Conservation (phyloP, 1,139 yeast species). For the Magnusiomyces magnusii region DNA sequence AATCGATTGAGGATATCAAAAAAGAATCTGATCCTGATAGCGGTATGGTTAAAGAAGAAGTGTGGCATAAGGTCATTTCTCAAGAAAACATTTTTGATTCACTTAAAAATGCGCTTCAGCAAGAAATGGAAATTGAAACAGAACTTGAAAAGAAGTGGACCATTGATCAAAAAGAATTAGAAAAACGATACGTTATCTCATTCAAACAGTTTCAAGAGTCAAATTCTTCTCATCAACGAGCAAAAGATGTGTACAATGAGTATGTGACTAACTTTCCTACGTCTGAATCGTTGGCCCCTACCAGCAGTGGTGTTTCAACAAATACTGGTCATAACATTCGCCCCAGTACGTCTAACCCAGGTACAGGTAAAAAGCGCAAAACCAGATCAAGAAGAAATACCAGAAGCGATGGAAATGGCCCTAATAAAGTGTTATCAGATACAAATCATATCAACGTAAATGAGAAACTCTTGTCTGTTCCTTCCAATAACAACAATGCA, state of each 20-base stretch:
- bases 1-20: conserved; percentile 18
- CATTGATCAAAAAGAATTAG: conserved; percentile 30
- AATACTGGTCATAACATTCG: conserved; percentile 15
- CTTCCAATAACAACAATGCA: background rate
- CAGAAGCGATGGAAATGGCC: conserved; percentile 5
- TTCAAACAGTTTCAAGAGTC: conserved; percentile 30
- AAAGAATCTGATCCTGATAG: conserved; percentile 23
- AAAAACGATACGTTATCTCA: conserved; percentile 30
- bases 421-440: background rate
- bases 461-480: background rate
- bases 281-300: conserved; percentile 14
- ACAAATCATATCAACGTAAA: background rate
- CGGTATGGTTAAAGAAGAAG: conserved; percentile 23
- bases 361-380: conserved; percentile 8
- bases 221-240: conserved; percentile 21
- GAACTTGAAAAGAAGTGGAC: conserved; percentile 31
- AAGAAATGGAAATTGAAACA: conserved; percentile 23
- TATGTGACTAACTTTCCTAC: conserved; percentile 12
- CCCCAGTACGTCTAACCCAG: conserved; percentile 6
- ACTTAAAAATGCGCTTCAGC: conserved; percentile 18
- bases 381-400: conserved; percentile 15
- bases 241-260: conserved; percentile 11
- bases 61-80: conserved; percentile 20
- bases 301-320: conserved; percentile 8
- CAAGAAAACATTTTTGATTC: conserved; percentile 21